Evolutionary conservation across 306 rosid species (phyloP), one percentile per base, ranked within the genome.

Genomic region (Casuarina glauca): DNA sequence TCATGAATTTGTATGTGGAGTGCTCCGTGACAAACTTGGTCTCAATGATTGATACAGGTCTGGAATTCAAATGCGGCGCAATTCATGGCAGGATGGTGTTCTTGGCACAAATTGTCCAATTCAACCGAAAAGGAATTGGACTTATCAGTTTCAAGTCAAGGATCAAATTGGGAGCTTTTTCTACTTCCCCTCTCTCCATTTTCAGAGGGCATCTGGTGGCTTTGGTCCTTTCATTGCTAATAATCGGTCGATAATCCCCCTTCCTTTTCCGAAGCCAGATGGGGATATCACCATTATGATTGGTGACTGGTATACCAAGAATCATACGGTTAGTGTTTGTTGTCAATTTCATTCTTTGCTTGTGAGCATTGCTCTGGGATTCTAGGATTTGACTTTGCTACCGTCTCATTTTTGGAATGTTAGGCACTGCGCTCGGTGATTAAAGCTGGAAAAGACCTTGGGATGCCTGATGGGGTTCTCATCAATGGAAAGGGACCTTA

Each of bases 91-190:
- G 78, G 97, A 94, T 70, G 97, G 97, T 71, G 93, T 92, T 80
- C 85, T 84, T 63, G 97, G 97, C 5, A 90, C 97, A 5, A 94
- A 94, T 70, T 94, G 98, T 81, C 98, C 97, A 53, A 90, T 94
- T 82, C 98, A 96, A 52, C 76, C 96, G 3, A 80, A 84, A 8
- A 88, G 93, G 96, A 94, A 94, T 78, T 94, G 98, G 98, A 94
- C 97, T 17, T 92, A 92, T 57, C 82, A 83, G 57, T 94, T 94
- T 83, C 98, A 94, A 83, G 97, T 90, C 57, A 94, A 94, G 89
- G 98, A 92, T 86, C 98, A 94, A 85, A 90, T 94, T 61, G 98
- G 98, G 70, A 94, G 98, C 81, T 94, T 83, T 87, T 94, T 84
- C 84, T 94, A 92, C 83, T 92, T 81, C 83, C 98, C 98, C 68